Base-by-base conservation (phyloP, 106 monocot species). In the Acorus calamus region DNA sequence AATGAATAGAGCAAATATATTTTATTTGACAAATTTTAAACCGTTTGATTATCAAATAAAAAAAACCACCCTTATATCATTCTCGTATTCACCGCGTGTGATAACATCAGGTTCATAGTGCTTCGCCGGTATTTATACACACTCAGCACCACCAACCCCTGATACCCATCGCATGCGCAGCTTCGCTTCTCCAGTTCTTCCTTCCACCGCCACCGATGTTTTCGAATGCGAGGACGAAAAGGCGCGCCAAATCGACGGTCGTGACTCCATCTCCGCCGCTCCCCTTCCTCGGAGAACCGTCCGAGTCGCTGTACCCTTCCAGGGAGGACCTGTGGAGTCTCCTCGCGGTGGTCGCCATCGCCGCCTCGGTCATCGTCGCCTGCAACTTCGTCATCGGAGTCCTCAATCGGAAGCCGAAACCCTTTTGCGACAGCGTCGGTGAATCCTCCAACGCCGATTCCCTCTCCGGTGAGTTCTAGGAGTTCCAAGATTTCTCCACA, bases 341-440 rank as follows among this genome's bases (percentile, higher is more conserved):
- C 44, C 46, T 87, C 69, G 66, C 76, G 3, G 84, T 90, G 10
- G 11, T 94, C 70, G 77, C 66, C 60, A 81, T 94, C 62, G 94
- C 94, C 60, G 73, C 78, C 11, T 78, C 76, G 62, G 89, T 87
- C 43, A 83, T 86, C 46, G 69, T 61, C 47, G 75, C 73, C 45
- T 84, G 74, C 77, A 78, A 81, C 76, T 69, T 49, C 69, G 13
- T 57, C 41, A 72, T 49, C 56, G 13, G 13, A 57, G 53, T 79
- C 73, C 11, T 86, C 46, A 74, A 59, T 59, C 80, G 84, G 61
- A 73, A 54, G 3, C 70, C 81, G 14, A 71, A 55, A 14, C 78
- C 94, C n/a, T 94, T 90, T 78, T 94, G 94, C 71, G 86, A 94
- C 66, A 75, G 68, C 68, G 65, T 52, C 3, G 50, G 48, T 0